Percentiles rank a stretch among this genome's conserved stretches.
phyloP scores from a whole-genome alignment of 805 yeast species.

The Metschnikowia gelsemii region DNA sequence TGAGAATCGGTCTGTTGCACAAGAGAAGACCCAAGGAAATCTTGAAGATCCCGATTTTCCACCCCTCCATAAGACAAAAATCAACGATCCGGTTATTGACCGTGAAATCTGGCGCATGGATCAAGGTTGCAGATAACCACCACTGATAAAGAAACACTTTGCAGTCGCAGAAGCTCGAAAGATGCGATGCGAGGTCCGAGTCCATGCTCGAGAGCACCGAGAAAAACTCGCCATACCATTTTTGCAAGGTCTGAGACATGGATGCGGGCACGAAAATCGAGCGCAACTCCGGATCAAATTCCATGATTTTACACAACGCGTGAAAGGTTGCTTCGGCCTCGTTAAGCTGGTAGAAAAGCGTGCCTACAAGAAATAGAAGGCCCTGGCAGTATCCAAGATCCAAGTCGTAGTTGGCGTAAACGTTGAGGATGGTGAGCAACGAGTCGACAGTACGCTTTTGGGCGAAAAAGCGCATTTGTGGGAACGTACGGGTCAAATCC shows the following conservation, averaged over 20 bases:
- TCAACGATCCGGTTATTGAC: conserved; percentile 51
- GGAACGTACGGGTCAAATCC: conserved; percentile 62
- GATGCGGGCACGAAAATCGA: conserved; percentile 50
- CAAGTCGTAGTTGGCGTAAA: conserved; percentile 60
- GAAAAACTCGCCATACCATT: conserved; percentile 54
- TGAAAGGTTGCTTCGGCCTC: conserved; percentile 47
- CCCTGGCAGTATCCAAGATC: conserved; percentile 74
- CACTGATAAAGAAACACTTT: conserved; percentile 59
- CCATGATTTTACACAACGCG: conserved; percentile 57
- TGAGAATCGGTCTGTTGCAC: conserved; percentile 46
- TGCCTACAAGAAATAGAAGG: conserved; percentile 60
- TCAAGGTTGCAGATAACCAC: conserved; percentile 61
- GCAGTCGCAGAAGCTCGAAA: conserved; percentile 41
- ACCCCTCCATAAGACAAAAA: conserved; percentile 52
- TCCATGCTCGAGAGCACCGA: conserved; percentile 41
- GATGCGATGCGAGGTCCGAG: conserved; percentile 44
- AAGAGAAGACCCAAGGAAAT: conserved; percentile 53
- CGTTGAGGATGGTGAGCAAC: conserved; percentile 56
- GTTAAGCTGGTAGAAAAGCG: conserved; percentile 44
- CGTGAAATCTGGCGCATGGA: conserved; percentile 55
- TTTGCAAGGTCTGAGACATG: conserved; percentile 53
- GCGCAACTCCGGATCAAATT: conserved; percentile 50
- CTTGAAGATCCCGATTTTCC: conserved; percentile 53
- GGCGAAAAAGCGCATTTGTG: conserved; percentile 49
- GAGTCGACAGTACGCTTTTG: conserved; percentile 42